These are phyloP conservation scores for Euphrasia arctica DNA, from an alignment of 305 asterid species.

Conservation along the genomic window DNA sequence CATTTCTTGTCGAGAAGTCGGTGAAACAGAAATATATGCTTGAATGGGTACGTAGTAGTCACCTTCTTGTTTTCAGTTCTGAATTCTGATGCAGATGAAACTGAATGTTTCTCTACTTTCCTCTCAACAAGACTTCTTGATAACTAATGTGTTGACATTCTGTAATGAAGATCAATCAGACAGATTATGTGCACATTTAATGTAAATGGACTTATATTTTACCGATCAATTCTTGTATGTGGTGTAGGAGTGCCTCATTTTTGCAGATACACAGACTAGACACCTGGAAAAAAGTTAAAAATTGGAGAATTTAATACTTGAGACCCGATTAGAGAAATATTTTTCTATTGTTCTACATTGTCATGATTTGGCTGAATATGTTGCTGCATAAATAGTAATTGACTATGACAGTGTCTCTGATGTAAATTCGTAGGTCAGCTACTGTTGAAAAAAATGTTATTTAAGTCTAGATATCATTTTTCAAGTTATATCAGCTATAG, in stretches of 20 bases:
- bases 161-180: constrained; percentile 11
- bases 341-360: constrained; percentile 3
- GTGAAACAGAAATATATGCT: constrained; percentile 53
- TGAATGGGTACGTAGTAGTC: constrained; percentile 59
- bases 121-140: constrained; percentile 11
- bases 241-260: not conserved
- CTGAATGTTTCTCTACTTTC: constrained; percentile 9
- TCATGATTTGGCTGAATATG: constrained; percentile 24
- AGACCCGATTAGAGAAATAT: constrained; percentile 14
- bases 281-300: not conserved
- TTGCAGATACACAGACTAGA: constrained; percentile 12
- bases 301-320: constrained; percentile 8
- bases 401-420: constrained; percentile 12
- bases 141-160: constrained; percentile 7
- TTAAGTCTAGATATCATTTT: not conserved
- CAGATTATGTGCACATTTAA: constrained; percentile 10
- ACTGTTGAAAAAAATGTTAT: constrained; percentile 7
- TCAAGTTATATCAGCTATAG: constrained; percentile 12
- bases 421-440: constrained; percentile 8
- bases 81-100: constrained; percentile 11
- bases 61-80: constrained; percentile 17
- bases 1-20: constrained; percentile 78
- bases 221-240: constrained; percentile 13
- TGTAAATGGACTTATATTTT: constrained; percentile 9
- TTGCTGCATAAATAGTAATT: constrained; percentile 9